Evolutionary conservation across 1,284 basidiomycete genomes (phyloP).

Genomic region (Vanrija sp.): DNA sequence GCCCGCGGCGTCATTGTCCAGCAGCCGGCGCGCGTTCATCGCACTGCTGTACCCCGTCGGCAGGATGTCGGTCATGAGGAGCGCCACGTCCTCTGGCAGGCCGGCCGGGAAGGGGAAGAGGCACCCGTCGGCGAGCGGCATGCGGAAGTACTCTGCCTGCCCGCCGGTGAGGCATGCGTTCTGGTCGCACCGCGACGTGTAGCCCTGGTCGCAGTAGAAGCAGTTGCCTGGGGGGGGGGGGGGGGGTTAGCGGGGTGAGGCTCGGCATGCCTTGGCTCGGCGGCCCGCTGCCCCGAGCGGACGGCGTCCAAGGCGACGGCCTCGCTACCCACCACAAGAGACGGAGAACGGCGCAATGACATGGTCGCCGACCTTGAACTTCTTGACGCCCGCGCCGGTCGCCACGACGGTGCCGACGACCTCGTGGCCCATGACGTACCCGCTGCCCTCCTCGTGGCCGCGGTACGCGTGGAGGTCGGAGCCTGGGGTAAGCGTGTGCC

Average conservation of each 20-base stretch:
- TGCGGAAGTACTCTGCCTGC: constrained; percentile 80
- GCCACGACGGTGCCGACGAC: constrained; percentile 73
- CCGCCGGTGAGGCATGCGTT: constrained; percentile 68
- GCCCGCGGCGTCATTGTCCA: constrained; percentile 34
- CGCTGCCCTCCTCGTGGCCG: constrained; percentile 52
- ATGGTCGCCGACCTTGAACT: constrained; percentile 69
- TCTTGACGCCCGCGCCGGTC: constrained; percentile 63
- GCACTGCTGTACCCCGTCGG: constrained; percentile 51
- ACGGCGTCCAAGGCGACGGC: not conserved
- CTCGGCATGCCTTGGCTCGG: constrained; percentile 4
- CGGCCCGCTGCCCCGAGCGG: not conserved
- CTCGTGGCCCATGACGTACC: constrained; percentile 64
- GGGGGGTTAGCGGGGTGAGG: too few relatives aligned
- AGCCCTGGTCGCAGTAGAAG: constrained; percentile 65
- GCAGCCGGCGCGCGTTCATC: constrained; percentile 44
- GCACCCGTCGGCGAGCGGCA: constrained; percentile 56
- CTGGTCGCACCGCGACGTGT: constrained; percentile 69
- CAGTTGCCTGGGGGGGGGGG: too few relatives aligned
- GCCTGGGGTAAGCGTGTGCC: constrained; percentile 54
- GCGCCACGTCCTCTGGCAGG: constrained; percentile 44
- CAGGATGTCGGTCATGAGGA: constrained; percentile 51
- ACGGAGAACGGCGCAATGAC: constrained; percentile 84
- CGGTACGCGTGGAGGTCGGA: constrained; percentile 78
- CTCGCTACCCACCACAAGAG: constrained; percentile 66
- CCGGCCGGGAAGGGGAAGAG: constrained; percentile 47